phyloP scores from a whole-genome alignment of 2,329 filamentous ascomycete genomes.

The Calcarisporium arbuscula region DNA sequence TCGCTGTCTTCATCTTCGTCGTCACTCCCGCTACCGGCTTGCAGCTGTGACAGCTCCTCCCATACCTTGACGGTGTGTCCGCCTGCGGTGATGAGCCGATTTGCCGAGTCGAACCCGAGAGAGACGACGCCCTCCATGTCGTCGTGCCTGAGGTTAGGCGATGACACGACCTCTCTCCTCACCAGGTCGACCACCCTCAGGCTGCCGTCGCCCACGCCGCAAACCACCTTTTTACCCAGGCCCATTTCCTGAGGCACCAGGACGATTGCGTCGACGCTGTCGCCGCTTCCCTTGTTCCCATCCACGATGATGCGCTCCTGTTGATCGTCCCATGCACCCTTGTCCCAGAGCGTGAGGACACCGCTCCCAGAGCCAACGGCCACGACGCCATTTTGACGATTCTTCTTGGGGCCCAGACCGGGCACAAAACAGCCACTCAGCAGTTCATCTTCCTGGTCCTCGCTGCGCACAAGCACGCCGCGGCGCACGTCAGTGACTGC shows the following conservation, averaged over 20 bases:
- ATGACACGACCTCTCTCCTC: slow-evolving; percentile 62
- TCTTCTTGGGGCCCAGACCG: slow-evolving; percentile 63
- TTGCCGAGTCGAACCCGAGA: slow-evolving; percentile 76
- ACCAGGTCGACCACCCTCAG: slow-evolving; percentile 73
- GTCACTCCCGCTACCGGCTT: slow-evolving; percentile 35
- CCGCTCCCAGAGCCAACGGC: slow-evolving; percentile 73
- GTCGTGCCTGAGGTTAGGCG: slow-evolving; percentile 62
- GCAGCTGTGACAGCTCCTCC: slow-evolving; percentile 65
- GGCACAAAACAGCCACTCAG: slow-evolving; percentile 74
- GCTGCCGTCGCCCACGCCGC: slow-evolving; percentile 75
- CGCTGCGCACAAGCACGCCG: slow-evolving; percentile 80
- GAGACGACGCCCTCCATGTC: slow-evolving; percentile 81
- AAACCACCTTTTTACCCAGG: slow-evolving; percentile 66
- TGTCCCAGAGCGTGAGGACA: slow-evolving; percentile 88
- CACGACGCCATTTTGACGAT: slow-evolving; percentile 64
- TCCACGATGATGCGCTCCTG: slow-evolving; percentile 82
- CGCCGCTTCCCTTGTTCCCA: slow-evolving; percentile 54
- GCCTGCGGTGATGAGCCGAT: slow-evolving; percentile 84
- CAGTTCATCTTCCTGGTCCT: slow-evolving; percentile 92
- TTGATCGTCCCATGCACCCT: slow-evolving; percentile 90
- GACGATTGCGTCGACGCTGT: slow-evolving; percentile 74
- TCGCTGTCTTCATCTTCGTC: slow-evolving; percentile 44
- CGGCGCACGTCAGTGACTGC: slow-evolving; percentile 83
- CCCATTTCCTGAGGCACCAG: slow-evolving; percentile 65
- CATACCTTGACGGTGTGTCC: slow-evolving; percentile 85